Base-by-base conservation (phyloP, 768 basidiomycete species). In the Lactarius psammicola region DNA sequence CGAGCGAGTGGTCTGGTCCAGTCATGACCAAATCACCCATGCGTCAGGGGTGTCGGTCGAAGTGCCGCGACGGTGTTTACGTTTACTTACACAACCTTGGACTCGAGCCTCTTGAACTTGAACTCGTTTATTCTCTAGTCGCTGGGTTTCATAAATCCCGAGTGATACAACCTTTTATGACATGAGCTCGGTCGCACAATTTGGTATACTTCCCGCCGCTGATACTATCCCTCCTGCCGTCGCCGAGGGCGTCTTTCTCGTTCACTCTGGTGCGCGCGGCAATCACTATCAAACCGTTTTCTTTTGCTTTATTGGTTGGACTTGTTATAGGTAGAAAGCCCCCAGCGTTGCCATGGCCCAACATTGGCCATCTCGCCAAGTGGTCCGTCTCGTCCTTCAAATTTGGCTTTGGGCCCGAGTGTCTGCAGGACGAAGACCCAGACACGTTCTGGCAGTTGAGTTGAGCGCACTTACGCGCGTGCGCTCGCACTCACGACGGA, bases 341-440 rank as follows among this genome's bases (percentile, higher is more conserved):
- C 15, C 87, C 87, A 9, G 65, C 74, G 58, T 78, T 89, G 8
- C 85, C 83, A 0, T 90, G 85, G 86, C 92, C 90, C 28, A 89
- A 93, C 75, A 92, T 99, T 60, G 94, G 94, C 10, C 81, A 85
- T 51, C 84, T 92, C 38, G 97, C 92, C 53, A 89, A 89, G 71
- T 99, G 96, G 97, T 90, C 93, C 13, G 96, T 98, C 3, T 98
- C 95, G 15, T 95, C 92, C 0, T 94, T 85, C 78, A 99, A 99
- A 75, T 97, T 95, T 68, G 95, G 95, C 1, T 98, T 95, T 74
- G 95, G 96, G 9, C 87, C 94, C 44, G 94, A 97, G 73, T 95
- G 95, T 75, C 80, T 98, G 53, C 83, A 87, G 31, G 95, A 98
- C 71, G 85, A 85, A 38, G 90, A 96, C 72, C 88, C 92, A 34